These are phyloP conservation scores for Auricularia sp. DNA, from an alignment of 768 basidiomycete species.

Conservation along the genomic window DNA sequence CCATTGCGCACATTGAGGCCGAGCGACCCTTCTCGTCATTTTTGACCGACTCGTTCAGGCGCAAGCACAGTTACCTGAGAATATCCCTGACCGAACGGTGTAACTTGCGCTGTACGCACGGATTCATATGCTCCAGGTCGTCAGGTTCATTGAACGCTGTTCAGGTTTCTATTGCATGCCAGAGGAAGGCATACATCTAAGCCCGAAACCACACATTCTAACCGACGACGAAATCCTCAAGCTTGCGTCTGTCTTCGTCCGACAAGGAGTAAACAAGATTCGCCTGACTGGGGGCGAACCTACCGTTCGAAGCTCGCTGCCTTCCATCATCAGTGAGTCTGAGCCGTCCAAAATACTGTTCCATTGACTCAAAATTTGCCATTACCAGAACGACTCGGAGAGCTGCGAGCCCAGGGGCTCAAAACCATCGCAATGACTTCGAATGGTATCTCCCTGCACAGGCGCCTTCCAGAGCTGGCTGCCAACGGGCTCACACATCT, in stretches of 20 bases:
- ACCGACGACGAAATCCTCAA: conserved; percentile 68
- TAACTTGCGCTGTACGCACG: conserved; percentile 64
- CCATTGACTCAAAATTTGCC: background rate
- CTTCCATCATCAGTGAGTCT: conserved; percentile 54
- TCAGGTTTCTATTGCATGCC: conserved; percentile 92
- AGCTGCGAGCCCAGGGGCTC: conserved; percentile 50
- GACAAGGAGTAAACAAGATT: conserved; percentile 77
- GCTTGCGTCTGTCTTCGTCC: conserved; percentile 66
- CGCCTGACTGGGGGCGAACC: conserved; percentile 85
- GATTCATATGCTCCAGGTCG: too few relatives aligned
- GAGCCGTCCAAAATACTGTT: background rate
- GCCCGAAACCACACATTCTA: conserved; percentile 57
- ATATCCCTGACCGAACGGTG: conserved; percentile 81
- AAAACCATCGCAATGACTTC: conserved; percentile 76
- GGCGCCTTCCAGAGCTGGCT: conserved; percentile 59
- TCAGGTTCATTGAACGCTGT: background rate
- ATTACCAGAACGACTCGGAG: conserved; percentile 45
- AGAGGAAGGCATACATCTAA: conserved; percentile 62
- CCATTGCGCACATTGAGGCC: background rate
- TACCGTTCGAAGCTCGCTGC: conserved; percentile 66
- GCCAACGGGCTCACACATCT: conserved; percentile 69
- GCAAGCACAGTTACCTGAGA: conserved; percentile 77
- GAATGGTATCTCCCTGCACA: conserved; percentile 69
- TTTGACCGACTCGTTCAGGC: conserved; percentile 54
- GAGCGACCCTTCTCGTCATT: conserved; percentile 26